Evolutionary conservation across 331 rosid genomes (phyloP).

Genomic region (Telfairia occidentalis): DNA sequence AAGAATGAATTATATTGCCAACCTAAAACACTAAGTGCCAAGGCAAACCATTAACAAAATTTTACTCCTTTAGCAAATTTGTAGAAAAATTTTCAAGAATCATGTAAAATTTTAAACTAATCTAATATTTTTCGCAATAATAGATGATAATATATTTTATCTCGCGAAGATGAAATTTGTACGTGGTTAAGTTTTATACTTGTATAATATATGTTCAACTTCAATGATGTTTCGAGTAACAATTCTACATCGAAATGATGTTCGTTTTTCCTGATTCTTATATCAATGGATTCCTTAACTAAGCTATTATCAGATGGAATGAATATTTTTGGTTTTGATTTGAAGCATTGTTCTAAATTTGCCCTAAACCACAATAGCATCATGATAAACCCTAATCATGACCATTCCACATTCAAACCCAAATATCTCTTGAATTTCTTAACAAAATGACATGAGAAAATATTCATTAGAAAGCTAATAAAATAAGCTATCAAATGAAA

Average conservation of each 20-base stretch:
- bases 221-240: slow-evolving; percentile 17
- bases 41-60: neutral
- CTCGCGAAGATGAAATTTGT: neutral
- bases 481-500: slow-evolving; percentile 23
- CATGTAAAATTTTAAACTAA: neutral
- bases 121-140: neutral
- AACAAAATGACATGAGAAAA: neutral
- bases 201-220: slow-evolving; percentile 48
- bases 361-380: slow-evolving; percentile 40
- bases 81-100: neutral
- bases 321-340: neutral
- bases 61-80: neutral
- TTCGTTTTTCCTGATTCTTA: slow-evolving; percentile 30
- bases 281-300: slow-evolving; percentile 26
- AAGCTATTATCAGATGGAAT: slow-evolving; percentile 14
- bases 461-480: slow-evolving; percentile 41
- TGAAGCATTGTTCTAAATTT: slow-evolving; percentile 30
- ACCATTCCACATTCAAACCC: slow-evolving; percentile 45
- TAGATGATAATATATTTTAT: neutral
- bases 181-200: neutral
- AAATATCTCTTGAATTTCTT: slow-evolving; percentile 21
- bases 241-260: slow-evolving; percentile 23
- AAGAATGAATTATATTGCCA: neutral
- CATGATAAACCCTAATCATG: slow-evolving; percentile 48
- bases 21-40: neutral